Evolutionary conservation across 163 green algal species (phyloP).

Genomic region (Scenedesmus sp.): DNA sequence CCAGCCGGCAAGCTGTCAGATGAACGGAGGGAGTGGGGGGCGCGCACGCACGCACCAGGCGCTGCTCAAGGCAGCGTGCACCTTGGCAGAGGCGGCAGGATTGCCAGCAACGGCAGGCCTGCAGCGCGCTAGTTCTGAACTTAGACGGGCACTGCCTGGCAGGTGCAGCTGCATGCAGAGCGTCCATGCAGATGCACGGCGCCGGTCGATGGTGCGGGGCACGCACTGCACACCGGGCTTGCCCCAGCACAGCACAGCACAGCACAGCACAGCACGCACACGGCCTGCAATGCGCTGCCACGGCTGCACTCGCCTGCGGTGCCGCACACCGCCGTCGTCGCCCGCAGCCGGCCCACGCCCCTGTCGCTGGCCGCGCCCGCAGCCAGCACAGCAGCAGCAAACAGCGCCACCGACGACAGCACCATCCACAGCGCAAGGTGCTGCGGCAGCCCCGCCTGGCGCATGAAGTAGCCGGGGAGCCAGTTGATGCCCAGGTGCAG

Average conservation of each 20-base stretch:
- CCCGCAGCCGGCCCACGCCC: neutral
- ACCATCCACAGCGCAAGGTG: constrained; percentile 8
- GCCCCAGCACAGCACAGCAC: no score
- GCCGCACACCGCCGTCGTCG: neutral
- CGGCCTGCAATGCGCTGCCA: neutral
- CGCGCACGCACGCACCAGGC: no score
- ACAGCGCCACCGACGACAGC: neutral
- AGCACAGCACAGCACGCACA: no score
- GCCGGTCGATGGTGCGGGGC: no score
- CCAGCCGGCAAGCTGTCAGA: neutral
- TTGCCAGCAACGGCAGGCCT: no score
- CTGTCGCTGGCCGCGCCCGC: neutral
- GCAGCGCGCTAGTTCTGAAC: no score
- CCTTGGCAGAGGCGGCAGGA: no score
- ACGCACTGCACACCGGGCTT: no score
- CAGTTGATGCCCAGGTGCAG: constrained; percentile 1
- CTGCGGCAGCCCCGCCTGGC: neutral
- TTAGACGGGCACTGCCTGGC: no score
- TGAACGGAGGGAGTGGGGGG: neutral
- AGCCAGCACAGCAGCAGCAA: neutral
- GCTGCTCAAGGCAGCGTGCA: no score
- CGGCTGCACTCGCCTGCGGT: neutral
- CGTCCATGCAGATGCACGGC: no score
- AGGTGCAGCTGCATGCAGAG: no score
- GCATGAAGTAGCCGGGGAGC: neutral